Conservation (phyloP, 2,329 filamentous ascomycete species). For the Hypomyces perniciosus region DNA sequence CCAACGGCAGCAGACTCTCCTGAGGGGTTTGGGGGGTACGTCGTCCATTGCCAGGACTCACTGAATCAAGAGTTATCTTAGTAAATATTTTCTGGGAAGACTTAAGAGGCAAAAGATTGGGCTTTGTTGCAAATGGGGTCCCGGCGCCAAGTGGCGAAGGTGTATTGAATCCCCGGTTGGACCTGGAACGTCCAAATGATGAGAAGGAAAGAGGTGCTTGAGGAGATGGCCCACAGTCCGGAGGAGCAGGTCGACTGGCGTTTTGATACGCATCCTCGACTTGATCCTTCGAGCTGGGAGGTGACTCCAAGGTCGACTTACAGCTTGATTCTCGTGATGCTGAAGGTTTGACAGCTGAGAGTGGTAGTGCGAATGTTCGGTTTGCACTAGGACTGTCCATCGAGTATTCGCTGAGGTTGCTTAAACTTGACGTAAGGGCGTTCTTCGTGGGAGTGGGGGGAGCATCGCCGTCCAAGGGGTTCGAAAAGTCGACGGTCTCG, state of each 20-base stretch:
- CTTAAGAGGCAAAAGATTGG: constrained; percentile 16
- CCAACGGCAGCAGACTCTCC: constrained; percentile 66
- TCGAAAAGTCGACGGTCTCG: constrained; percentile 23
- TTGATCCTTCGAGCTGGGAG: constrained; percentile 10
- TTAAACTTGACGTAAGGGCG: constrained; percentile 38
- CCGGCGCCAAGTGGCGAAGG: constrained; percentile 30
- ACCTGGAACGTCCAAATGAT: constrained; percentile 31
- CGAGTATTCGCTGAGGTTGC: constrained; percentile 32
- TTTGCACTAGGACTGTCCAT: constrained; percentile 44
- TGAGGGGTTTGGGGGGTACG: constrained; percentile 72
- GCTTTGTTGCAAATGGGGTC: constrained; percentile 14
- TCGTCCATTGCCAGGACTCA: constrained; percentile 54
- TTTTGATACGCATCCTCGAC: constrained; percentile 14
- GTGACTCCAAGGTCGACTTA: constrained; percentile 34
- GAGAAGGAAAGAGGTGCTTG: constrained; percentile 30
- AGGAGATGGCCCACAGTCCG: constrained; percentile 28
- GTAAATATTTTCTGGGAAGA: constrained; percentile 38
- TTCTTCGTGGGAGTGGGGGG: constrained; percentile 94
- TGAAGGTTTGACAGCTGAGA: constrained; percentile 35
- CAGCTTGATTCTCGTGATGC: constrained; percentile 35
- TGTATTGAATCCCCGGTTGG: constrained; percentile 25
- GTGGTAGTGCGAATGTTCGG: constrained; percentile 35
- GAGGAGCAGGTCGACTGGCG: constrained; percentile 22
- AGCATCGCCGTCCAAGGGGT: constrained; percentile 50
- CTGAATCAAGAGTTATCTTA: constrained; percentile 49